Conservation (phyloP, 257 asterid genomes). For the Solanum bulbocastanum region DNA sequence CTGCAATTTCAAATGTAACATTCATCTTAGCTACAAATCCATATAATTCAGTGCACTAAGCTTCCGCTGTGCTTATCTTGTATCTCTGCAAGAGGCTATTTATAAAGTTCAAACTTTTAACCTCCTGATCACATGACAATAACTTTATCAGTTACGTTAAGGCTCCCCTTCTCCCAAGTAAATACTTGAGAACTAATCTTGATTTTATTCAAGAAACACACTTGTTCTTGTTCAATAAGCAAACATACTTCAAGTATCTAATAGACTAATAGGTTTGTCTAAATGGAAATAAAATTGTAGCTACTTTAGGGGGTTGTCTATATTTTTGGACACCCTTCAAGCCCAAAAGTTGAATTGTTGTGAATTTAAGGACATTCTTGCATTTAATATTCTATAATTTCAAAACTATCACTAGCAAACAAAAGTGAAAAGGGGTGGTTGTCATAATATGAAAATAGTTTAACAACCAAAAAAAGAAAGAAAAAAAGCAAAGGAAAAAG, state of each 20-base stretch:
- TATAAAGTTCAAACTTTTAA: too few species aligned
- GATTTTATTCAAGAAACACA: neutral
- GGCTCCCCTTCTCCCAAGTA: neutral
- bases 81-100: neutral
- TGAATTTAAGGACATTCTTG: neutral
- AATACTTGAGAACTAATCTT: neutral
- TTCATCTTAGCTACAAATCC: neutral
- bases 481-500: neutral
- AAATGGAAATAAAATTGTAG: neutral
- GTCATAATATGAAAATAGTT: neutral
- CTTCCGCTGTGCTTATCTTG: neutral
- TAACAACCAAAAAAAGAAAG: neutral
- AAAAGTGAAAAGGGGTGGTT: neutral
- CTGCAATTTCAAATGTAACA: conserved; percentile 18
- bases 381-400: neutral
- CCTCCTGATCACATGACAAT: neutral
- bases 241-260: neutral
- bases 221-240: neutral
- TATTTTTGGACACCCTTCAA: neutral
- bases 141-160: neutral
- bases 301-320: neutral
- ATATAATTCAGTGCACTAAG: neutral
- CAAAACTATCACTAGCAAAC: neutral
- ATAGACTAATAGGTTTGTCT: neutral
- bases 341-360: neutral